Base-by-base conservation (phyloP, 2,329 filamentous ascomycete genomes). In the Plectosphaerella sp. region DNA sequence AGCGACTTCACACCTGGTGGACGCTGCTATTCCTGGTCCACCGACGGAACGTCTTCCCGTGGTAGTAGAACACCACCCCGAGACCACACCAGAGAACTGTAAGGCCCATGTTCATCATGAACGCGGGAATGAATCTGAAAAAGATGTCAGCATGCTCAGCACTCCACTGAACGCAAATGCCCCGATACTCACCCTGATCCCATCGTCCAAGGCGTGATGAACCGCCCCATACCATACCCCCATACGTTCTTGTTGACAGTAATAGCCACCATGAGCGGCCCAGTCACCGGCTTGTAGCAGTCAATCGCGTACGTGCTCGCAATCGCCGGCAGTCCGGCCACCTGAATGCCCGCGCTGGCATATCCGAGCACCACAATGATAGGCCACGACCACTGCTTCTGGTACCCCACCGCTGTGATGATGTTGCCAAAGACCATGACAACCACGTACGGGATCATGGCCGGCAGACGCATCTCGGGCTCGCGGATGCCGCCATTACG, bases 261-360 rank as follows among this genome's bases (percentile, higher is more conserved):
- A 10, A 28, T 43, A 7, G 37, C 37, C 8, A 43, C 48, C 48
- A 49, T 49, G 24, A 49, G 36, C 15, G 36, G 36, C 6, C 83
- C 82, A 0, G 82, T 76, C 2, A 85, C 78, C 0, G 83, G 82
- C 66, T 86, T 86, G 65, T 87, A 86, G 52, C 74, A 78, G 62
- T 87, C 83, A 15, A 86, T 76, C 0, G 81, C 79, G 59, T 86
- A 86, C 3, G 71, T 82, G 35, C 72, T 78, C 5, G 71, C 74
- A 52, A 87, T 86, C 12, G 76, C 75, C 0, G 83, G 83, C 12
- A 87, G 65, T 0, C 80, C 81, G 5, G 64, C 59, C 5, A 69
- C 64, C 53, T 68, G 64, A 18, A 69, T 58, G 2, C 67, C 67
- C 1, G 62, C 51, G 28, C 59, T 60, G 1, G 55, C 70, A 57